Base-by-base conservation (phyloP, 257 asterid species). In the Petrea volubilis region DNA sequence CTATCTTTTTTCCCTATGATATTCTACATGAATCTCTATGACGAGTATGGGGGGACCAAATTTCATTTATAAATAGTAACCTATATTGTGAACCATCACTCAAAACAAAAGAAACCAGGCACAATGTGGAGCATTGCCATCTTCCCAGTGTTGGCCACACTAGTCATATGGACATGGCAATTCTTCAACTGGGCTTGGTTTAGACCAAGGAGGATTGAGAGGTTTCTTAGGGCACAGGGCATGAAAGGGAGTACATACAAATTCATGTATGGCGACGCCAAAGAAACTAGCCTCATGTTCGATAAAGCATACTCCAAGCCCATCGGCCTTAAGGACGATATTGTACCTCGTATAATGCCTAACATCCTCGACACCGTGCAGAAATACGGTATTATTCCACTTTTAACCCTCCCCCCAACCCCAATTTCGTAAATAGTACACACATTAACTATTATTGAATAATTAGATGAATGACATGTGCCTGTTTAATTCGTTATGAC, bases 361-460 rank as follows among this genome's bases (percentile, higher is more conserved):
- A 64, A 64, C 11, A 50, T 74, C 5, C 38, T 20, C 25, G 17
- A 66, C 17, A 43, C 31, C 20, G 0, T 64, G 0, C 60, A 56
- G 25, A 65, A 56, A 56, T 44, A 74, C 10, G 78, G 78, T 64
- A 63, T n/a, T n/a, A n/a, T n/a, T n/a, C n/a, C n/a, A n/a, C n/a
- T n/a, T n/a, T n/a, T n/a, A n/a, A n/a, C n/a, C n/a, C n/a, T n/a
- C n/a, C n/a, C n/a, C n/a, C n/a, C n/a, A n/a, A n/a, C n/a, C n/a
- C n/a, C n/a, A n/a, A n/a, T n/a, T n/a, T n/a, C n/a, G n/a, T n/a
- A n/a, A n/a, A n/a, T n/a, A n/a, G n/a, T n/a, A n/a, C n/a, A n/a
- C n/a, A n/a, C n/a, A n/a, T n/a, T n/a, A n/a, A n/a, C n/a, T n/a
- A n/a, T n/a, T n/a, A n/a, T n/a, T n/a, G n/a, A n/a, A n/a, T n/a